Evolutionary conservation across 1,139 yeast species (phyloP).

Genomic region (Kazachstania sp.): DNA sequence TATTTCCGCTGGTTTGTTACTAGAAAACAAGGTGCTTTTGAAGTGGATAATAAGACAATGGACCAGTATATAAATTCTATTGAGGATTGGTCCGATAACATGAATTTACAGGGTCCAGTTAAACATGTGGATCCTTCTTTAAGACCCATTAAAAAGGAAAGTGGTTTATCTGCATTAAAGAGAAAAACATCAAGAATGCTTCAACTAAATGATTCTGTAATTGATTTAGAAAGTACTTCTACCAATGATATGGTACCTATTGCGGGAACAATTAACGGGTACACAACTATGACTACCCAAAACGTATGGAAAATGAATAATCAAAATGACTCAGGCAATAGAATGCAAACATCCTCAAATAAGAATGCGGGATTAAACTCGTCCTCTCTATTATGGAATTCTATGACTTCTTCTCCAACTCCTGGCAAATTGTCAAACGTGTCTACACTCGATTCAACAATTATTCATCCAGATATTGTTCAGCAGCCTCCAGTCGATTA

Average conservation of each 20-base stretch:
- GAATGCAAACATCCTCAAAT: constrained; percentile 4
- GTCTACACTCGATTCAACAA: constrained; percentile 54
- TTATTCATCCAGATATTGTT: constrained; percentile 64
- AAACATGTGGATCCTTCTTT: constrained; percentile 40
- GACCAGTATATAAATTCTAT: constrained; percentile 51
- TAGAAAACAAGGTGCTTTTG: constrained; percentile 69
- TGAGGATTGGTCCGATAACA: constrained; percentile 70
- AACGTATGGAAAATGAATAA: constrained; percentile 15
- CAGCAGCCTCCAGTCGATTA: constrained; percentile 86
- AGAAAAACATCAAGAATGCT: constrained; percentile 22
- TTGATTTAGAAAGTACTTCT: constrained; percentile 6
- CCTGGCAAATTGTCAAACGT: constrained; percentile 17
- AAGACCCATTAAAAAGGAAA: constrained; percentile 12
- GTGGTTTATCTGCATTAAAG: constrained; percentile 23
- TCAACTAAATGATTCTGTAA: constrained; percentile 12
- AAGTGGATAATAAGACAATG: constrained; percentile 46
- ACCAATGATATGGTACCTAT: not conserved
- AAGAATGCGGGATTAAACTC: constrained; percentile 8
- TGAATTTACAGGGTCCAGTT: constrained; percentile 45
- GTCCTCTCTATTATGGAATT: constrained; percentile 11
- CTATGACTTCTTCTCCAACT: constrained; percentile 5
- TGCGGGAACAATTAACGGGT: constrained; percentile 13
- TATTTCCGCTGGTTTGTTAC: constrained; percentile 81
- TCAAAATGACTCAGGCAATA: not conserved
- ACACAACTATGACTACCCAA: constrained; percentile 36